Evolutionary conservation across 129 eudicot genomes (phyloP), one percentile per base, ranked within the genome.

Genomic region (Oenanthe sinensis): DNA sequence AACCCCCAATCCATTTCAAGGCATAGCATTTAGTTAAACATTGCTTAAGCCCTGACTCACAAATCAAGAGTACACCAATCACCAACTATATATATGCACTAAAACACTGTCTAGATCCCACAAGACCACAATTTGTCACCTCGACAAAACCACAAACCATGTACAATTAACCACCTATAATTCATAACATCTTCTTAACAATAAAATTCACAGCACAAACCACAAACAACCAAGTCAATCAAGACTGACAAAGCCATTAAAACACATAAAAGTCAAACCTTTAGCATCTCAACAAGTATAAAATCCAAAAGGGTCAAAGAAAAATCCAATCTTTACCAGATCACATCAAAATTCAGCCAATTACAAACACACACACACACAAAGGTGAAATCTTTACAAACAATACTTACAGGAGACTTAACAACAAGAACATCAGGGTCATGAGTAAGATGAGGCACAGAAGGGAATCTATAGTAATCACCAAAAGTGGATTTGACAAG

Each of bases 401-500:
- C 5, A 45, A 79, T 2, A 87, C 92, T 90, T 58, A 95, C 98
- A 75, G 90, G 91, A 71, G 91, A 76, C 83, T 87, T 91, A 3
- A 90, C 96, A 20, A 91, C 84, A 42, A 95, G 78, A 60, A 83
- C 96, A 74, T 87, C 93, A 7, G 91, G 83, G 36, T 88, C 85
- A 3, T 52, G 85, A 46, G 81, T 28, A 79, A 63, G 81, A 6
- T 43, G 67, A 44, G 86, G 77, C 10, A 33, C 72, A 33, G 84
- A 26, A 42, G 85, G 63, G 63, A 91, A 95, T 24, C 85, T 91
- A 85, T 90, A 96, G 85, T 95, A 91, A 83, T 95, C 97, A 15
- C 90, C 96, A 77, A 88, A 88, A 60, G 96, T 89, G 85, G 98
- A 94, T 90, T 89, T 91, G 86, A 87, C 86, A 30, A 96, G 81